Evolutionary conservation across 2,329 filamentous ascomycete species (phyloP).

Genomic region (Metarhizium anisopliae): DNA sequence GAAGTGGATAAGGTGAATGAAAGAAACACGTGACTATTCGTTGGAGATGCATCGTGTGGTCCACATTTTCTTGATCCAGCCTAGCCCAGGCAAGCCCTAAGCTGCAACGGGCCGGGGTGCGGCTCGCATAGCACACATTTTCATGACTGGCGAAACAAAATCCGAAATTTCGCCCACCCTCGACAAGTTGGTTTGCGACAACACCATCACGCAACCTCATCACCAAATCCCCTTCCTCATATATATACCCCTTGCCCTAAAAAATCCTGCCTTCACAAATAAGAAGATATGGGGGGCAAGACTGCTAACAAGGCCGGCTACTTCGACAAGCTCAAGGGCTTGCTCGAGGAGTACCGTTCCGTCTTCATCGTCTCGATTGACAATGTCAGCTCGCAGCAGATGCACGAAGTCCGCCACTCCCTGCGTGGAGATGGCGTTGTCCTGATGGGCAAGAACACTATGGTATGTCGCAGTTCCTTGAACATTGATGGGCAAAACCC

Average conservation of each 20-base stretch:
- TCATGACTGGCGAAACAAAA: conserved; percentile 12
- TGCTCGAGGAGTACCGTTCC: conserved; percentile 93
- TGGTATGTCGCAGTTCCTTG: conserved; percentile 50
- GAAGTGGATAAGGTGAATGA: not conserved
- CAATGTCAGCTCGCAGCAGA: conserved; percentile 99
- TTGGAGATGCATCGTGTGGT: not conserved
- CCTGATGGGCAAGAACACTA: conserved; percentile 99
- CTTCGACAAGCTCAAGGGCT: conserved; percentile 98
- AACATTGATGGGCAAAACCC: not conserved
- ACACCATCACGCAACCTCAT: conserved; percentile 4
- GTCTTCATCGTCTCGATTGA: conserved; percentile 97
- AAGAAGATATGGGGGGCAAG: conserved; percentile 99
- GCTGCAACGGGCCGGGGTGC: conserved; percentile 8
- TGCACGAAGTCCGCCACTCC: conserved; percentile 97
- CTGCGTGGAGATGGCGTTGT: conserved; percentile 90
- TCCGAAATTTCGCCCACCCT: conserved; percentile 12
- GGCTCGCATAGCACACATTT: conserved; percentile 20
- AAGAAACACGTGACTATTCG: too few species aligned
- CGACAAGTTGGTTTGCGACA: not conserved
- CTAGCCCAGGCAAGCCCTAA: conserved; percentile 31
- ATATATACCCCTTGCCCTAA: conserved; percentile 61
- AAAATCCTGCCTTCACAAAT: conserved; percentile 91
- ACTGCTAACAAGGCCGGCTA: conserved; percentile 86
- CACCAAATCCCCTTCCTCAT: conserved; percentile 15
- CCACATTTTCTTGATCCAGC: conserved; percentile 6